Conservation (phyloP, 148 eudicot genomes). For the Camellia granthamiana region DNA sequence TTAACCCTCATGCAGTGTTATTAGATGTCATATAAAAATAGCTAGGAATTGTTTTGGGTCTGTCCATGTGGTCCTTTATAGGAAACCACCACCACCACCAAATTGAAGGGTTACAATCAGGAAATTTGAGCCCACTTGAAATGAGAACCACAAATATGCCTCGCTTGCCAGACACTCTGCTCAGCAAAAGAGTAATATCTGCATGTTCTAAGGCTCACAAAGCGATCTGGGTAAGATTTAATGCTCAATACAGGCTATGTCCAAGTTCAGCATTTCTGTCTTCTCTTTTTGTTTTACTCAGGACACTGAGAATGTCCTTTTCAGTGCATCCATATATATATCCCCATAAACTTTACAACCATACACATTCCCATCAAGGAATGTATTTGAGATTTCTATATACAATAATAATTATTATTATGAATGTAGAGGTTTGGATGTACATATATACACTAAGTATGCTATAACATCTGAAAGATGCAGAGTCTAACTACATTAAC, state of each 20-base stretch:
- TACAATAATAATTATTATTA: too few relatives aligned
- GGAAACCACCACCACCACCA: slow-evolving; percentile 8
- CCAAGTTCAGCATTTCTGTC: slow-evolving; percentile 13
- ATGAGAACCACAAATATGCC: slow-evolving; percentile 24
- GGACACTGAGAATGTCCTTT: not conserved
- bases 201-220: slow-evolving; percentile 41
- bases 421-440: not conserved
- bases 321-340: not conserved
- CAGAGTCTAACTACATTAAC: not conserved
- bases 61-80: slow-evolving; percentile 14
- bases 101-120: slow-evolving; percentile 9
- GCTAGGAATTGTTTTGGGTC: not conserved
- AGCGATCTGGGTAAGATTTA: slow-evolving; percentile 15
- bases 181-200: not conserved
- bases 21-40: not conserved
- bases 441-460: not conserved
- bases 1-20: not conserved
- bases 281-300: slow-evolving; percentile 18
- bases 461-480: too few relatives aligned
- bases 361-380: not conserved
- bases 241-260: slow-evolving; percentile 1
- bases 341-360: not conserved
- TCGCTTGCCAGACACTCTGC: not conserved
- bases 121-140: slow-evolving; percentile 17
- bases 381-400: not conserved